Conservation (phyloP, 2,329 filamentous ascomycete genomes). For the Aspergillus calidoustus region DNA sequence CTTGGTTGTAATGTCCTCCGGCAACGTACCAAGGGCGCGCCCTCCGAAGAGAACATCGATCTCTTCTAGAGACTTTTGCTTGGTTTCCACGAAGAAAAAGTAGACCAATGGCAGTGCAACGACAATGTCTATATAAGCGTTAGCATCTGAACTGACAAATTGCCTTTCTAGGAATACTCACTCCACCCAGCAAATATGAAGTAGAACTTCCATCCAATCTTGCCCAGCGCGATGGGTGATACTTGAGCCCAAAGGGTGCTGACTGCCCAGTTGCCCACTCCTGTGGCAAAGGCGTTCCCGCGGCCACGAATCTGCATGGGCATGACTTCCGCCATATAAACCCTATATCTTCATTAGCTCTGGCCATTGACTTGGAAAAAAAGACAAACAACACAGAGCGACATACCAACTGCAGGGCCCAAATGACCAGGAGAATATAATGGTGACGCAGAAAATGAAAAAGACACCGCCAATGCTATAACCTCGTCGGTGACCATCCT, state of each 20-base stretch:
- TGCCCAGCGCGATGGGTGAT: constrained; percentile 56
- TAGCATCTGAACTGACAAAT: background rate
- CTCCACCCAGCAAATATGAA: constrained; percentile 62
- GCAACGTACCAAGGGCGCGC: constrained; percentile 52
- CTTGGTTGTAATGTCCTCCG: constrained; percentile 21
- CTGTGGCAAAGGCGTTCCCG: constrained; percentile 62
- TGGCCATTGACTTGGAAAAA: background rate
- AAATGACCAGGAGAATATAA: constrained; percentile 64
- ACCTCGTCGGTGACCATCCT: constrained; percentile 46
- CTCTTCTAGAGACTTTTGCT: constrained; percentile 59
- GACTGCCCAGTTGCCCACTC: constrained; percentile 64
- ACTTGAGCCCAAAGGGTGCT: constrained; percentile 65
- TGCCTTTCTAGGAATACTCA: constrained; percentile 19
- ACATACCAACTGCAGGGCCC: constrained; percentile 50
- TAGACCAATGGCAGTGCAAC: constrained; percentile 52
- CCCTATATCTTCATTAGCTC: constrained; percentile 48
- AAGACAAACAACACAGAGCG: background rate
- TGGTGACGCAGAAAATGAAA: constrained; percentile 67
- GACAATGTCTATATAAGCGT: constrained; percentile 32
- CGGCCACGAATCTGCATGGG: constrained; percentile 68
- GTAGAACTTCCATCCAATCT: constrained; percentile 60
- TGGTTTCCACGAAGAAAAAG: constrained; percentile 60
- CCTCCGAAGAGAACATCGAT: constrained; percentile 63
- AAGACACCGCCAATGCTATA: constrained; percentile 66
- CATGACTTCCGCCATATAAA: constrained; percentile 70